Conservation (phyloP, 768 basidiomycete genomes). For the Mycena kentingensis region DNA sequence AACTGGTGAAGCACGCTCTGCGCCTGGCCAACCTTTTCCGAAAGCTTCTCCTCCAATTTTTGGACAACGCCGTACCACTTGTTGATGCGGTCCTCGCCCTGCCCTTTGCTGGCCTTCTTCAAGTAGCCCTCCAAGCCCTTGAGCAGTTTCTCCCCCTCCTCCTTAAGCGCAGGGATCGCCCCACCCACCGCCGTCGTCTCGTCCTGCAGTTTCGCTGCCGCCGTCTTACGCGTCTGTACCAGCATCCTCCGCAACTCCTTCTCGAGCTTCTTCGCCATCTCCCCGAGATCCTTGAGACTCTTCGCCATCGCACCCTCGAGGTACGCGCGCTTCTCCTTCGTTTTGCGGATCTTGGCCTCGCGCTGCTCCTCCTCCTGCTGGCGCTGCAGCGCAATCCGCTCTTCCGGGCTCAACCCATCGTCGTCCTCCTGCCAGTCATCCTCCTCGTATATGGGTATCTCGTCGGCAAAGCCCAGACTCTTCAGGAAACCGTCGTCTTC, state of each 20-base stretch:
- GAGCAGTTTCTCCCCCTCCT: conserved; percentile 52
- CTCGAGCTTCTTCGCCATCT: conserved; percentile 37
- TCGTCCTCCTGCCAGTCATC: conserved; percentile 32
- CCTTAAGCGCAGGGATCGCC: conserved; percentile 34
- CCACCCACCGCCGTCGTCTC: conserved; percentile 29
- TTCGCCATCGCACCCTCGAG: conserved; percentile 60
- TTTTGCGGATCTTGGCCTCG: conserved; percentile 32
- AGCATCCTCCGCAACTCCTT: conserved; percentile 51
- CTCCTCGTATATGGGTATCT: no score
- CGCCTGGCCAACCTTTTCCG: conserved; percentile 34
- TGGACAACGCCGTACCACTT: conserved; percentile 42
- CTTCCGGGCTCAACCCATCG: conserved; percentile 19
- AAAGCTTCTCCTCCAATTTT: conserved; percentile 46
- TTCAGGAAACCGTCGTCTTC: no score
- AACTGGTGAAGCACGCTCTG: conserved; percentile 43
- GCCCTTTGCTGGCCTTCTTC: conserved; percentile 39
- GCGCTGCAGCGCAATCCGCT: not conserved
- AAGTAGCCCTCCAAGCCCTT: conserved; percentile 68
- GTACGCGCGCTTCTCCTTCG: conserved; percentile 52
- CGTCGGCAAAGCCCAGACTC: no score
- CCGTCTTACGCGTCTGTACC: conserved; percentile 47
- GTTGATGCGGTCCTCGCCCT: conserved; percentile 36
- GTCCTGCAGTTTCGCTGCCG: conserved; percentile 43
- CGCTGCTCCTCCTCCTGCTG: conserved; percentile 17
- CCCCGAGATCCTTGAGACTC: conserved; percentile 56